Percentiles rank a stretch among this genome's conserved stretches.
Conservation (phyloP, 164 flowering plant species). For the Chloranthus sessilifolius region DNA sequence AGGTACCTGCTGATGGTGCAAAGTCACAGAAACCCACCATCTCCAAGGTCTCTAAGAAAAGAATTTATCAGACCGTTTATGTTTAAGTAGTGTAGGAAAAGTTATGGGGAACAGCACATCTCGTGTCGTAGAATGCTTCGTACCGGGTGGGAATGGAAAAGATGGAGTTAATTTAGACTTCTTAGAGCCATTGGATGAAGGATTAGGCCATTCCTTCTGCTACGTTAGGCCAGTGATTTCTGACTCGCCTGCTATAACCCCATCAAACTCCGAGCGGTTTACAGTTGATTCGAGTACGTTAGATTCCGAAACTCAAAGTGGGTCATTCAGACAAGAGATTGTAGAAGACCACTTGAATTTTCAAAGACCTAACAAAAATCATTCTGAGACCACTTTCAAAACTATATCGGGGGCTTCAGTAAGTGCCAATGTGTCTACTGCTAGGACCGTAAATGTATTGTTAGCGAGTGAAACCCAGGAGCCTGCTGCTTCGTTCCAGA, state of each 20-base stretch:
- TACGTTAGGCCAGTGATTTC: slow-evolving; percentile 53
- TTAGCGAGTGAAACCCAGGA: slow-evolving; percentile 40
- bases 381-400: slow-evolving; percentile 50
- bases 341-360: slow-evolving; percentile 33
- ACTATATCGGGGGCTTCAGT: slow-evolving; percentile 72
- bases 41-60: slow-evolving; percentile 7
- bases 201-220: slow-evolving; percentile 68
- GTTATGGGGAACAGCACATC: slow-evolving; percentile 36
- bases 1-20: slow-evolving; percentile 27
- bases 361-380: slow-evolving; percentile 31
- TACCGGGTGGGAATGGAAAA: slow-evolving; percentile 24
- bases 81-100: slow-evolving; percentile 10
- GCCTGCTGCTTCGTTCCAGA: slow-evolving; percentile 57
- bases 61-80: not conserved
- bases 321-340: slow-evolving; percentile 46
- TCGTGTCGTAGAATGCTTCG: slow-evolving; percentile 32
- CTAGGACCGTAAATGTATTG: slow-evolving; percentile 41
- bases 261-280: slow-evolving; percentile 63
- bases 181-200: slow-evolving; percentile 62
- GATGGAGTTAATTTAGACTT: slow-evolving; percentile 30
- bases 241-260: slow-evolving; percentile 54
- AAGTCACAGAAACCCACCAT: slow-evolving; percentile 20
- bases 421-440: slow-evolving; percentile 60
- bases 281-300: slow-evolving; percentile 57
- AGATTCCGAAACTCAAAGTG: slow-evolving; percentile 52